Base-by-base conservation (phyloP, 163 green algal species). In the Chloromonas sp. region DNA sequence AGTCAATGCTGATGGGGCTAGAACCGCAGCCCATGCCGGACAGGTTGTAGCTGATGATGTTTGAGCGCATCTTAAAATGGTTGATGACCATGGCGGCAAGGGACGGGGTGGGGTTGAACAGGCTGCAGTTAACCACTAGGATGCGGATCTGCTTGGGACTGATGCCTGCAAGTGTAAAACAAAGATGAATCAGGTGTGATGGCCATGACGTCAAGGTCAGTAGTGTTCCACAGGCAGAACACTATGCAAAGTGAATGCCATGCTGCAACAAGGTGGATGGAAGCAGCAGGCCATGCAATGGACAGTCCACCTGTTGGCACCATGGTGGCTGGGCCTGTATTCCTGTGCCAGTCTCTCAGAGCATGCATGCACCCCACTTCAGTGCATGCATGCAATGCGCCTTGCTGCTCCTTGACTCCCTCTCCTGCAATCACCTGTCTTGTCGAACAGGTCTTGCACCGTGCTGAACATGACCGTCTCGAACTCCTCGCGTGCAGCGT, bases 91-190 rank as follows among this genome's bases (percentile, higher is more conserved):
- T 99, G 36, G 92, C 93, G 3, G 92, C 92, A 62, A 99, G 91
- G 15, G 92, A 97, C 71, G 97, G 97, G 0, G 97, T 99, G 58
- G 97, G 97, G 90, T 98, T 98, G 93, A 99, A 99, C 59, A 99
- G 90, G 70, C 86, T 94, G 94, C 97, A 99, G 93, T 99, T 99
- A 14, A 98, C 93, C 70, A 99, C 92, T 74, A 99, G 89, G 78
- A 99, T 95, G 90, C 95, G 95, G 58, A 99, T 94, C 82, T 96
- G 86, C 71, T 86, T 83, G 62, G 84, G 83, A 5, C 81, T 71
- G 1, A 98, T 89, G 14, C 94, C 93, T 57, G 92, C 92, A 86
- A 91, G 86, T 86, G 94, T 11, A 74, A 15, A 5, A 11, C 11
- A 11, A 5, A 74, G 66, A 11, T 74, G 66, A 5, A 74, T 74